Evolutionary conservation across 148 eudicot genomes (phyloP).

Genomic region (Rhododendron kiyosumense): DNA sequence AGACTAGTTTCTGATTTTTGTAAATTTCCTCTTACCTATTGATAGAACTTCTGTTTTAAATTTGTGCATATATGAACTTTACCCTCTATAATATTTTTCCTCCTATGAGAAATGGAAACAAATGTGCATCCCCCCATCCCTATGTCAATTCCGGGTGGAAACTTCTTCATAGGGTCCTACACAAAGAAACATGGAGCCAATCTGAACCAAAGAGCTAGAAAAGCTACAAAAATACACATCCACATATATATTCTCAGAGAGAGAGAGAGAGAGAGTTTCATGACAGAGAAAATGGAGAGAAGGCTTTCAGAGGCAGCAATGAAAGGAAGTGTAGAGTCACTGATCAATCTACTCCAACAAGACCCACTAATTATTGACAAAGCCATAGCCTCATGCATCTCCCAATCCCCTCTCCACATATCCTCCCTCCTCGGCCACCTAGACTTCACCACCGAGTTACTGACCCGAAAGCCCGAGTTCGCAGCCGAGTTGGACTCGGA

Average conservation of each 20-base stretch:
- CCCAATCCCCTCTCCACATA: conserved; percentile 27
- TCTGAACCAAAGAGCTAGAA: neutral
- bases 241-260: neutral
- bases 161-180: neutral
- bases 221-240: neutral
- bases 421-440: conserved; percentile 27
- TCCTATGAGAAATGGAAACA: neutral
- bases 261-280: neutral
- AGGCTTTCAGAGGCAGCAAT: conserved; percentile 20
- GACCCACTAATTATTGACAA: conserved; percentile 17
- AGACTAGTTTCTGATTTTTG: neutral
- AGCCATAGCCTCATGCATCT: conserved; percentile 10
- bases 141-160: neutral
- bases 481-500: conserved; percentile 17
- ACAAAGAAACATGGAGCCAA: neutral
- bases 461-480: conserved; percentile 15
- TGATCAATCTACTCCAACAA: conserved; percentile 8
- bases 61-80: no score
- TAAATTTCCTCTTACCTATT: no score
- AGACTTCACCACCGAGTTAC: conserved; percentile 3
- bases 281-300: conserved; percentile 17
- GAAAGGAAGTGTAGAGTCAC: conserved; percentile 13
- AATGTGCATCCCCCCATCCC: neutral
- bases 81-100: no score
- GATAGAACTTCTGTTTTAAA: no score